Percentiles rank a stretch among this genome's conserved stretches.
These are phyloP conservation scores for Cantharellus anzutake DNA, from an alignment of 768 basidiomycete species.

Conservation along the genomic window DNA sequence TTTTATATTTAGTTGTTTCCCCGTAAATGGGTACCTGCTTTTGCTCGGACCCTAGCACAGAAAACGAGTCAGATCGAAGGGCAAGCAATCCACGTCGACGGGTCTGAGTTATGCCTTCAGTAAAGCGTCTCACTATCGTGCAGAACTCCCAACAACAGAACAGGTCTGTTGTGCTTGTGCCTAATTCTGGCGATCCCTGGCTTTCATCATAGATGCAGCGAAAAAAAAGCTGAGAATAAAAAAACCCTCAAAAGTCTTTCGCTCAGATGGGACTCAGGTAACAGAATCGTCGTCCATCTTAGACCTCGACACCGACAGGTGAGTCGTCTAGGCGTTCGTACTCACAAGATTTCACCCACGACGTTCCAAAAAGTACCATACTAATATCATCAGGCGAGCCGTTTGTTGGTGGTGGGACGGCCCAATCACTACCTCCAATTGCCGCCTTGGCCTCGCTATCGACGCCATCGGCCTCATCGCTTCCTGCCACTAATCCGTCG, in stretches of 20 bases:
- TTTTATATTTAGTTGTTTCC: no score
- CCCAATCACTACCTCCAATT: background rate
- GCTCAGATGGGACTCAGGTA: constrained; percentile 21
- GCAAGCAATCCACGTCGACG: no score
- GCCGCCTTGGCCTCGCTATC: background rate
- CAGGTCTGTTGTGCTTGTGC: constrained; percentile 16
- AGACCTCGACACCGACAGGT: constrained; percentile 13
- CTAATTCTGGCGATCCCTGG: constrained; percentile 7
- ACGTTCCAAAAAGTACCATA: background rate
- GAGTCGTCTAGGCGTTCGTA: background rate
- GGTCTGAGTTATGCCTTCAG: background rate
- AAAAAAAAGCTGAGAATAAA: constrained; percentile 22
- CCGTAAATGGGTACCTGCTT: no score
- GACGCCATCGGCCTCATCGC: constrained; percentile 12
- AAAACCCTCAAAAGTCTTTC: constrained; percentile 16
- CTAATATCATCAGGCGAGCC: background rate
- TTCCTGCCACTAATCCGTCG: constrained; percentile 14
- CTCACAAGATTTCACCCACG: background rate
- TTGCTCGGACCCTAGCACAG: no score
- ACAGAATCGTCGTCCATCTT: constrained; percentile 20
- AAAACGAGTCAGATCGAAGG: no score
- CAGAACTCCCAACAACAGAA: constrained; percentile 21
- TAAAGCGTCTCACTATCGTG: background rate
- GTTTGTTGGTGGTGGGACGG: background rate
- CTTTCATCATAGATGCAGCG: constrained; percentile 19